Evolutionary conservation across 2,329 filamentous ascomycete species (phyloP).

Genomic region (Aaosphaeria pasadenensis): DNA sequence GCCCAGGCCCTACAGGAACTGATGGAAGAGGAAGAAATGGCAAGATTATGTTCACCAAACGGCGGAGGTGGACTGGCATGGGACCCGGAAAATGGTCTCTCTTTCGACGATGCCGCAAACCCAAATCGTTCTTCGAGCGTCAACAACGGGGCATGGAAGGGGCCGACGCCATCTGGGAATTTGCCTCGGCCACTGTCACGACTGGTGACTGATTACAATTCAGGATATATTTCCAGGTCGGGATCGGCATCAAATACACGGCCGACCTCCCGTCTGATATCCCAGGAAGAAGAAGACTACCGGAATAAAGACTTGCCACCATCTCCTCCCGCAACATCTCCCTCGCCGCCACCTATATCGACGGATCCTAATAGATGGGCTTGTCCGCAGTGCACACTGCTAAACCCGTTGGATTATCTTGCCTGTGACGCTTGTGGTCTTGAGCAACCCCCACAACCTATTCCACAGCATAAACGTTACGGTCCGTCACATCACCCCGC

Average conservation of each 20-base stretch:
- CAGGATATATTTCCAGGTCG: constrained; percentile 7
- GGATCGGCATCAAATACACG: constrained; percentile 8
- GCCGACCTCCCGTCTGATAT: constrained; percentile 21
- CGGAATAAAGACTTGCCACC: constrained; percentile 19
- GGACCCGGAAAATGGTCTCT: constrained; percentile 34
- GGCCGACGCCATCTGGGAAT: no score
- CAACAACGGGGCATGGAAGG: not conserved
- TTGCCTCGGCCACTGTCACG: constrained; percentile 28
- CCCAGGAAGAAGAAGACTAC: constrained; percentile 21
- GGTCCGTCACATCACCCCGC: constrained; percentile 19
- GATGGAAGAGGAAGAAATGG: constrained; percentile 71
- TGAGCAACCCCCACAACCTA: constrained; percentile 49
- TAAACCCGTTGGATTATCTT: constrained; percentile 58
- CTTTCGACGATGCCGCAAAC: constrained; percentile 44
- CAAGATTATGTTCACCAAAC: constrained; percentile 43
- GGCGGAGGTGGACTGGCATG: constrained; percentile 34
- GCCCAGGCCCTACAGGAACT: constrained; percentile 82
- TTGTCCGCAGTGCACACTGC: constrained; percentile 60
- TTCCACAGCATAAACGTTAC: constrained; percentile 30
- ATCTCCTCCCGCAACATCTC: constrained; percentile 2
- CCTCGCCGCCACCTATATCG: constrained; percentile 19
- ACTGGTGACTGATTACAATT: constrained; percentile 21
- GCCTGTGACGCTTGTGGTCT: constrained; percentile 59
- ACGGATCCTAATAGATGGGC: constrained; percentile 49
- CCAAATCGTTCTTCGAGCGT: not conserved